Evolutionary conservation across 2,329 filamentous ascomycete species (phyloP), one percentile per base, ranked within the genome.

Genomic region (Paraphoma sp.): DNA sequence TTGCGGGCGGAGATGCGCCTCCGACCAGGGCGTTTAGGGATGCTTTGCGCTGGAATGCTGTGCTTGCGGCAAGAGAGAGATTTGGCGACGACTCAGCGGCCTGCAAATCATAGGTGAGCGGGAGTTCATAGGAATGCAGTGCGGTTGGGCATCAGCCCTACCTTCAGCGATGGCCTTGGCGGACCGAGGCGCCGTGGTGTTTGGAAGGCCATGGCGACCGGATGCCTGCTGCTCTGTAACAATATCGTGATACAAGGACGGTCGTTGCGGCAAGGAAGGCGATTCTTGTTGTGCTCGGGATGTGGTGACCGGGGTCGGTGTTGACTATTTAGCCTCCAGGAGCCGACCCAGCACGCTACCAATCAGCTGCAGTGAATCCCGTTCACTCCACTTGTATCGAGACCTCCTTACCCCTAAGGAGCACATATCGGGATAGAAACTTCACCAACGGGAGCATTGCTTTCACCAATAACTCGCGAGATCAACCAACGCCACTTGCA

Each of bases 11-110:
- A 42, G 68, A 67, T 28, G 79, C 85, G 48, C 65, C 71, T 40
- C 76, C 80, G 49, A 88, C 91, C 62, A 93, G 83, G 47, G 89
- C 87, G 59, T 87, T 88, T 62, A 91, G 81, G 48, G 89, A 92
- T 57, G 84, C 83, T 80, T 93, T 93, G 71, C 90, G 87, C 69
- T 85, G 83, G 64, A 89, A 80, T 56, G 82, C 80, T 45, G 75
- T 77, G 63, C 73, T 78, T 38, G 74, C 69, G 53, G 74, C 69
- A 45, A 77, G 69, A 46, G 70, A 72, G 28, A 82, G 69, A 55
- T 78, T 80, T 28, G 79, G 79, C 33, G 78, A 78, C 10, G 78
- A 79, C 10, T 76, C 74, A 31, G 76, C 77, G 23, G 40, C 45
- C 51, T 53, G 29, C 18, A n/a, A 41, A 28, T 11, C 6, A 30